Conservation (phyloP, 495 filamentous ascomycete species). For the Penicillium dipodomyicola region DNA sequence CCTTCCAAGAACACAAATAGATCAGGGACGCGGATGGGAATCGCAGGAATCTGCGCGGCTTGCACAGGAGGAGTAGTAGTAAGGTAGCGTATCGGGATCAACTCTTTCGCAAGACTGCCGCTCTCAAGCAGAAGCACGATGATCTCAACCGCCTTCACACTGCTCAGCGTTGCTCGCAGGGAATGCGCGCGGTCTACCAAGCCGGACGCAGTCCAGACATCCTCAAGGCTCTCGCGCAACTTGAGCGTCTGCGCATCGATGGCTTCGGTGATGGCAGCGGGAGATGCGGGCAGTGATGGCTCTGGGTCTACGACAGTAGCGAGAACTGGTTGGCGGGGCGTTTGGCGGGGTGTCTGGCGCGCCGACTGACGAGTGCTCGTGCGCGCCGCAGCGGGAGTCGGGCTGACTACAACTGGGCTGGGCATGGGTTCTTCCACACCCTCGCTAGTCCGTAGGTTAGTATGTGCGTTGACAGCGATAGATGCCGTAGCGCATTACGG, state of each 20-base stretch:
- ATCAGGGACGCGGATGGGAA: conserved; percentile 73
- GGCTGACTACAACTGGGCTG: not conserved
- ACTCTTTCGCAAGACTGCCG: conserved; percentile 42
- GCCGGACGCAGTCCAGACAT: conserved; percentile 43
- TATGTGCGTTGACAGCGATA: conserved; percentile 1
- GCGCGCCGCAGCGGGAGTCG: conserved; percentile 1
- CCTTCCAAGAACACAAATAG: conserved; percentile 74
- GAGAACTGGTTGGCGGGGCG: conserved; percentile 25
- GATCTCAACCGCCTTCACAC: conserved; percentile 63
- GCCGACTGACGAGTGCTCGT: conserved; percentile 1
- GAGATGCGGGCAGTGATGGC: conserved; percentile 68
- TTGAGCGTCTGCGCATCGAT: conserved; percentile 72
- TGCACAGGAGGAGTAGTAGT: conserved; percentile 65
- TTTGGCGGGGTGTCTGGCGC: conserved; percentile 22
- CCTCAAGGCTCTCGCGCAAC: conserved; percentile 52
- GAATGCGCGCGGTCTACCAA: conserved; percentile 47
- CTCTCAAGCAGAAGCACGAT: conserved; percentile 62
- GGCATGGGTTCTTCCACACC: not conserved
- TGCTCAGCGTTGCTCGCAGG: conserved; percentile 61
- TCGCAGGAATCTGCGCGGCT: conserved; percentile 30
- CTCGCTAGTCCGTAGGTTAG: conserved; percentile 1
- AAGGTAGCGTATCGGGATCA: conserved; percentile 62
- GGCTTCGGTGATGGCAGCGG: conserved; percentile 73
- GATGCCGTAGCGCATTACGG: not conserved
- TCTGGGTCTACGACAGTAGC: conserved; percentile 13